These are phyloP conservation scores for Monilinia fructicola DNA, from an alignment of 2,329 filamentous ascomycete genomes.

Conservation along the genomic window DNA sequence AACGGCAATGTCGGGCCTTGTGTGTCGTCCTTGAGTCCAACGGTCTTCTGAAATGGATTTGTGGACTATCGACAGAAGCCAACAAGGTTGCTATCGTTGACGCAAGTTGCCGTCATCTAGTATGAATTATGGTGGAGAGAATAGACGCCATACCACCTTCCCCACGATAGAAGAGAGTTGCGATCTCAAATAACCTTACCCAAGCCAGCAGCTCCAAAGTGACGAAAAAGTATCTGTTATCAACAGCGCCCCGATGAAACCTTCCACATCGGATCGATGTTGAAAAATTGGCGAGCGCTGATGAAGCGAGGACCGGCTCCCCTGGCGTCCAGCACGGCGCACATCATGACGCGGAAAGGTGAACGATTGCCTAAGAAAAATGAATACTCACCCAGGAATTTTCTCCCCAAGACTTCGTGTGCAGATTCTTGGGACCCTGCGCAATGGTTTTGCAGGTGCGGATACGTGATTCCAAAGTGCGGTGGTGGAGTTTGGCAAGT, in stretches of 20 bases:
- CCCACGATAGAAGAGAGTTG: background rate
- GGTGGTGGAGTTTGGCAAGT: conserved; percentile 16
- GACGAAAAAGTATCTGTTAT: background rate
- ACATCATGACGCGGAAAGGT: conserved; percentile 6
- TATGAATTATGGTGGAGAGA: background rate
- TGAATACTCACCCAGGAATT: conserved; percentile 11
- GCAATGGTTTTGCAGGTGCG: background rate
- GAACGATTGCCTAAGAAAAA: conserved; percentile 5
- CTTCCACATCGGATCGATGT: background rate
- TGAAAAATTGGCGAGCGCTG: conserved; percentile 7
- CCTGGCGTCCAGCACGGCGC: background rate
- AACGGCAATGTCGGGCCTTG: background rate
- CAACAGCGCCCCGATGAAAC: background rate
- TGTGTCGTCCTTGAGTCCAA: too few relatives aligned
- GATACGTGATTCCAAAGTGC: background rate
- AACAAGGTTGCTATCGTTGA: background rate
- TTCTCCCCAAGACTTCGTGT: background rate
- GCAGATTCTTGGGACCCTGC: background rate
- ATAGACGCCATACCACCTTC: background rate
- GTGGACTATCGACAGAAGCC: background rate
- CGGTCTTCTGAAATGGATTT: background rate
- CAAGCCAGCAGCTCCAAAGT: background rate
- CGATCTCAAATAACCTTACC: background rate
- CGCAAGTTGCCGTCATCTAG: background rate
- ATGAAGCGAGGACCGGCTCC: conserved; percentile 14